Percentiles rank a stretch among this genome's conserved stretches.
These are phyloP conservation scores for Phyllosticta citriasiana DNA, from an alignment of 2,329 filamentous ascomycete species.

Conservation along the genomic window DNA sequence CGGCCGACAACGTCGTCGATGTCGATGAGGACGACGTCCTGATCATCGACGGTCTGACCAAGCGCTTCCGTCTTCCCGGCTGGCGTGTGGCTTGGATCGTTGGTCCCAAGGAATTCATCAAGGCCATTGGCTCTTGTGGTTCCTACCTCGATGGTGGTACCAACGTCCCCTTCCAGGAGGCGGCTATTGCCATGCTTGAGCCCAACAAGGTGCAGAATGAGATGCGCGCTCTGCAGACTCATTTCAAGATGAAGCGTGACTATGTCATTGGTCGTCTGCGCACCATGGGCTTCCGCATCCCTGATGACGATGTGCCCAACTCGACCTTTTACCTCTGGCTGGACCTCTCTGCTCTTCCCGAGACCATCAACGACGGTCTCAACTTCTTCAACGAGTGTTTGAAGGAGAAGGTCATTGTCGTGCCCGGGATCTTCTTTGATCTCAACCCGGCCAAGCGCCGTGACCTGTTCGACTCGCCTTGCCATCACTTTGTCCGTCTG, in stretches of 20 bases:
- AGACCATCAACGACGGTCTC: constrained; percentile 79
- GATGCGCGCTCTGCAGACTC: constrained; percentile 79
- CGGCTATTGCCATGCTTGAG: constrained; percentile 86
- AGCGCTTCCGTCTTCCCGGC: constrained; percentile 89
- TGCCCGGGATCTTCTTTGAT: constrained; percentile 97
- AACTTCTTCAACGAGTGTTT: constrained; percentile 96
- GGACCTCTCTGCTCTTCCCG: constrained; percentile 55
- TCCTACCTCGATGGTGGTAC: constrained; percentile 91
- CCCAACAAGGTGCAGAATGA: constrained; percentile 68
- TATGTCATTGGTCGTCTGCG: constrained; percentile 72
- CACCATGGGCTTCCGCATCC: constrained; percentile 77
- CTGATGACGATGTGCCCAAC: constrained; percentile 70
- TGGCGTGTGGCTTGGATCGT: constrained; percentile 97
- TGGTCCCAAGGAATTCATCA: constrained; percentile 92
- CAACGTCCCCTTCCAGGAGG: constrained; percentile 92
- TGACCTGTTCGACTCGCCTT: constrained; percentile 88
- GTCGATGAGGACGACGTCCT: constrained; percentile 73
- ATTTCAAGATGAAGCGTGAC: constrained; percentile 91
- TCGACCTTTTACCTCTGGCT: constrained; percentile 92
- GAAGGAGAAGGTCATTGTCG: constrained; percentile 89
- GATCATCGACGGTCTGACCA: constrained; percentile 91
- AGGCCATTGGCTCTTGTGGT: constrained; percentile 83
- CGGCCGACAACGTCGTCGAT: constrained; percentile 81
- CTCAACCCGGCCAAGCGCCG: constrained; percentile 81
- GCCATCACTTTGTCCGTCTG: constrained; percentile 50